Conservation (phyloP, 2,329 filamentous ascomycete genomes). For the Hypoxylon sp. region DNA sequence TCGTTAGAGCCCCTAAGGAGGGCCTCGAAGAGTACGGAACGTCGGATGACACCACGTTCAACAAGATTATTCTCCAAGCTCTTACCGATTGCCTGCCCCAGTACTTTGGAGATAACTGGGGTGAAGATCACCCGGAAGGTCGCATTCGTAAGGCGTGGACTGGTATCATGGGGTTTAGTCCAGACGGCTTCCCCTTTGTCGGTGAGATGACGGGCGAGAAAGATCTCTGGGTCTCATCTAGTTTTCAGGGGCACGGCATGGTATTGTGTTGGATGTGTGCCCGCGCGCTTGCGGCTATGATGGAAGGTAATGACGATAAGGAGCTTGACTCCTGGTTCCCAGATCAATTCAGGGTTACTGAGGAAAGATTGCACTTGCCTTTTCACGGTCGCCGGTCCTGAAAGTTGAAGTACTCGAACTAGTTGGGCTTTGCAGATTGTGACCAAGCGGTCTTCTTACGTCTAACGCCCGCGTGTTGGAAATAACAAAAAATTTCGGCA, state of each 20-base stretch:
- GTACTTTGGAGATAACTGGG: slow-evolving; percentile 70
- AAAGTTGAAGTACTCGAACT: neutral
- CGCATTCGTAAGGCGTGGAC: slow-evolving; percentile 65
- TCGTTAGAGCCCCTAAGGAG: slow-evolving; percentile 58
- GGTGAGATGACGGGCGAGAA: slow-evolving; percentile 62
- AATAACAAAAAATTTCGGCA: no score
- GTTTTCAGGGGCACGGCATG: slow-evolving; percentile 79
- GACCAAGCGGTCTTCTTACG: neutral
- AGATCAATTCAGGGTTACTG: slow-evolving; percentile 62
- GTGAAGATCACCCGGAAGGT: slow-evolving; percentile 58
- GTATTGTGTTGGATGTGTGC: slow-evolving; percentile 73
- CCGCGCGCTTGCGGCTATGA: slow-evolving; percentile 69
- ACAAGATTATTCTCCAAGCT: slow-evolving; percentile 66
- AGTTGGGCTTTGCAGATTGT: neutral
- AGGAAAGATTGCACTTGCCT: slow-evolving; percentile 59
- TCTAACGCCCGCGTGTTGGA: neutral
- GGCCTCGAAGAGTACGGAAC: slow-evolving; percentile 67
- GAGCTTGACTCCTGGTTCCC: slow-evolving; percentile 67
- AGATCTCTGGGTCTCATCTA: slow-evolving; percentile 69
- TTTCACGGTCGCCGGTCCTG: slow-evolving; percentile 54
- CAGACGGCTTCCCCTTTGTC: slow-evolving; percentile 68
- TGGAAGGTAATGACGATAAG: slow-evolving; percentile 56
- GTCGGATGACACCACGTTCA: slow-evolving; percentile 68
- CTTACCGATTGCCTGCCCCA: slow-evolving; percentile 59
- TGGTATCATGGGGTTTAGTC: slow-evolving; percentile 70